Percentiles rank a stretch among this genome's conserved stretches.
Evolutionary conservation across 768 basidiomycete genomes (phyloP).

Genomic region (Leccinum imitatum): DNA sequence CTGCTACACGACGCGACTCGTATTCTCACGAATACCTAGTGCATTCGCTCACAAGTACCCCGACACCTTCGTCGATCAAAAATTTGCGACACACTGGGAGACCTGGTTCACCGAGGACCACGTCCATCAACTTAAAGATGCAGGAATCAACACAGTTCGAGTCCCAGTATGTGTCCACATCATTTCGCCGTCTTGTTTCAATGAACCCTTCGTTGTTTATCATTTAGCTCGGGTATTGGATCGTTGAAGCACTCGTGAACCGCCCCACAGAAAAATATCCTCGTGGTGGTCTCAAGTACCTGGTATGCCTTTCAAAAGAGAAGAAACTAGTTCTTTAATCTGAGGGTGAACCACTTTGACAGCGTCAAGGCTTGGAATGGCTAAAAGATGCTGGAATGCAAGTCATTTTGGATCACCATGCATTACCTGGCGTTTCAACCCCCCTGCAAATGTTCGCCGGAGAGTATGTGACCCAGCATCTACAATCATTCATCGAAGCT

Average conservation of each 20-base stretch:
- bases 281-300: constrained; percentile 62
- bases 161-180: constrained; percentile 55
- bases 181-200: not conserved
- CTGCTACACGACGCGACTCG: too few relatives aligned
- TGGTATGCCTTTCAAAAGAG: constrained; percentile 43
- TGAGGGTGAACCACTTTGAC: not conserved
- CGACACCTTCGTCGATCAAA: constrained; percentile 49
- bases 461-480: constrained; percentile 37
- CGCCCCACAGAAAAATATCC: constrained; percentile 61
- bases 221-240: constrained; percentile 76
- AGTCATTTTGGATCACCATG: constrained; percentile 70
- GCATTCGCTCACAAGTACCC: constrained; percentile 62
- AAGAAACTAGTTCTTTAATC: not conserved
- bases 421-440: constrained; percentile 67
- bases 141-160: constrained; percentile 74
- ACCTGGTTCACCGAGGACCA: constrained; percentile 72
- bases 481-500: not conserved
- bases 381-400: constrained; percentile 62
- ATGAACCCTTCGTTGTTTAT: not conserved
- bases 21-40: constrained; percentile 34
- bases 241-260: constrained; percentile 70
- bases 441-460: constrained; percentile 68
- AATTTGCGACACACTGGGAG: constrained; percentile 64
- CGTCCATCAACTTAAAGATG: constrained; percentile 49
- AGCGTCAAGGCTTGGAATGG: constrained; percentile 65